Percentiles rank a stretch among this genome's conserved stretches.
phyloP scores from a whole-genome alignment of 1,139 yeast species.

The Protomyces arabidopsidicola region DNA sequence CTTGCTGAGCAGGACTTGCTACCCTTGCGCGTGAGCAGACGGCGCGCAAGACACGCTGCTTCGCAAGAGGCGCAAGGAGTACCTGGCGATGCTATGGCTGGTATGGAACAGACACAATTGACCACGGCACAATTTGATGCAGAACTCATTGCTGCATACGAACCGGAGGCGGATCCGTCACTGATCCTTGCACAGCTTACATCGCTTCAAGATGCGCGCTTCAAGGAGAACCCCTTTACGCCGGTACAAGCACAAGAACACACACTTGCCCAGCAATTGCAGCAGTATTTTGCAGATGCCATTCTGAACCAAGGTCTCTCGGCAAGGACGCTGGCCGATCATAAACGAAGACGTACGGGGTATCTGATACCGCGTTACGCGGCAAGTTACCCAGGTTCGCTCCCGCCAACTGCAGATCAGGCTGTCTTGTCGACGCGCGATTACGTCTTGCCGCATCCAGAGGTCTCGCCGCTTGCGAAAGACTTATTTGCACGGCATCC shows the following conservation, averaged over 20 bases:
- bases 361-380: neutral
- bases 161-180: neutral
- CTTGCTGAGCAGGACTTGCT: neutral
- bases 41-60: neutral
- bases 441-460: slow-evolving; percentile 2
- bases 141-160: neutral
- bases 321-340: neutral
- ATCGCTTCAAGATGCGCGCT: neutral
- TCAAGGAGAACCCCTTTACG: neutral
- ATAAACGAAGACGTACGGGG: neutral
- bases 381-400: slow-evolving; percentile 6
- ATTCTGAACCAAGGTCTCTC: neutral
- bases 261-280: neutral
- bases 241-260: neutral
- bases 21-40: neutral
- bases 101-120: neutral
- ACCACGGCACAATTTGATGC: neutral
- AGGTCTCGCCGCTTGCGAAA: neutral
- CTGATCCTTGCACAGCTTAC: neutral
- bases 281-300: neutral
- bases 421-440: slow-evolving; percentile 9
- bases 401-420: slow-evolving; percentile 19
- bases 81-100: neutral
- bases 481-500: neutral
- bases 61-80: neutral